Evolutionary conservation across 768 basidiomycete genomes (phyloP).

Genomic region (Boletus sensibilis): DNA sequence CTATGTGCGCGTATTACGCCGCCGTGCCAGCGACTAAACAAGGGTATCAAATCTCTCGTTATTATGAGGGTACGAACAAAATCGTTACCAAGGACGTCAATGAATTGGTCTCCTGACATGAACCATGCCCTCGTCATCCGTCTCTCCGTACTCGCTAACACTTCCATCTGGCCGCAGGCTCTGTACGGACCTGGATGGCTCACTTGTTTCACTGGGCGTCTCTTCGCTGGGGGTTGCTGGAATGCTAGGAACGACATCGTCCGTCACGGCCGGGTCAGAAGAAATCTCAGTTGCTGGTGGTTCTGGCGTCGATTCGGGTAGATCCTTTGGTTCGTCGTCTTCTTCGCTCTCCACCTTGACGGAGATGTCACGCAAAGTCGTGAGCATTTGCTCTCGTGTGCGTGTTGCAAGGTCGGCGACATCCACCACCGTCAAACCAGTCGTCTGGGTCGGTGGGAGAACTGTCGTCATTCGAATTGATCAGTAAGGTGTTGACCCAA

Average conservation of each 20-base stretch:
- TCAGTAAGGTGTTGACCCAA: background rate
- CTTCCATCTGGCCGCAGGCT: constrained; percentile 48
- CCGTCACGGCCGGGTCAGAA: constrained; percentile 1
- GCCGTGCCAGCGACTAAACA: constrained; percentile 8
- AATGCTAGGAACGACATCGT: constrained; percentile 36
- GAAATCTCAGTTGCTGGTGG: constrained; percentile 7
- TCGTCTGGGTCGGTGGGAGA: constrained; percentile 83
- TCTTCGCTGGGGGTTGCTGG: constrained; percentile 25
- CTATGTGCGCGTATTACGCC: constrained; percentile 18
- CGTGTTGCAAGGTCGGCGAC: constrained; percentile 62
- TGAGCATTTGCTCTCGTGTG: constrained; percentile 79
- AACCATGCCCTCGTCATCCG: constrained; percentile 85
- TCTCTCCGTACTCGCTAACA: constrained; percentile 72
- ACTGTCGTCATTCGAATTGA: constrained; percentile 47
- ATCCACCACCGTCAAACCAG: constrained; percentile 67
- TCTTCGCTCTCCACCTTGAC: constrained; percentile 39
- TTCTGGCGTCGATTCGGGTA: constrained; percentile 24
- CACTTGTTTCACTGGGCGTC: constrained; percentile 28
- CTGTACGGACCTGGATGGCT: constrained; percentile 25
- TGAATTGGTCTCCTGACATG: constrained; percentile 60
- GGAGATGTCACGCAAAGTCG: constrained; percentile 75
- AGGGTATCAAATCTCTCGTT: constrained; percentile 25
- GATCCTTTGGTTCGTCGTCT: constrained; percentile 13
- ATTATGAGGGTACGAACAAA: constrained; percentile 2
- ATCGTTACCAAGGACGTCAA: constrained; percentile 14